Evolutionary conservation across 2,329 filamentous ascomycete species (phyloP).

Genomic region (Ophiostoma ips): DNA sequence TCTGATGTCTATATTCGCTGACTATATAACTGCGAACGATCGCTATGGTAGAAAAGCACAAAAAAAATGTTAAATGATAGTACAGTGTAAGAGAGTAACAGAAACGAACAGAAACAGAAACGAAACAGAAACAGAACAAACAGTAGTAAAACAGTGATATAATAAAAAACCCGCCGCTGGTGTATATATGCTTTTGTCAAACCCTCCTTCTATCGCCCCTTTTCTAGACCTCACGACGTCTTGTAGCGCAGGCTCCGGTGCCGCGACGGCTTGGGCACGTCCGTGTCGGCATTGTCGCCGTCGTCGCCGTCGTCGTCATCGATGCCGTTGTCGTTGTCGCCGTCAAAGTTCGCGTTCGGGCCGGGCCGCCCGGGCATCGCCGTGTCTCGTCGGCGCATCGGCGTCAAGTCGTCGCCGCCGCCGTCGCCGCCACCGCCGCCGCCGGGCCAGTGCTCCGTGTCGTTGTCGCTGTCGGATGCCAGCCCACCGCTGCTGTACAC

Average conservation of each 20-base stretch:
- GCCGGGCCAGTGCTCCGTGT: neutral
- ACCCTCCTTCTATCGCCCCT: too few relatives aligned
- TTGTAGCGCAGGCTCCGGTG: constrained; percentile 3
- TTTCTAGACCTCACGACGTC: constrained; percentile 2
- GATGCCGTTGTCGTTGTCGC: neutral
- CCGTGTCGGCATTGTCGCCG: constrained; percentile 5
- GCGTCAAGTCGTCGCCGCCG: constrained; percentile 1
- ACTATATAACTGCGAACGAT: too few relatives aligned
- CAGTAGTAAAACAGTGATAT: neutral
- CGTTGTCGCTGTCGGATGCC: neutral
- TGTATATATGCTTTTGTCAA: too few relatives aligned
- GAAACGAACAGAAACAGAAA: too few relatives aligned
- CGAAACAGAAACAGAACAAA: neutral
- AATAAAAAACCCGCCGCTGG: too few relatives aligned
- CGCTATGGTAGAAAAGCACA: too few relatives aligned
- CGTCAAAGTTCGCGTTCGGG: neutral
- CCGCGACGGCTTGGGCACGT: constrained; percentile 5
- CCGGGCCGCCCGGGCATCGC: neutral
- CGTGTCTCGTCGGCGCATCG: constrained; percentile 5
- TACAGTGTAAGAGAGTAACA: too few relatives aligned
- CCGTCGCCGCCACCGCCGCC: neutral
- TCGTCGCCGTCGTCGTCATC: neutral
- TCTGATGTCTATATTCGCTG: too few relatives aligned
- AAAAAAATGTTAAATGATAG: too few relatives aligned
- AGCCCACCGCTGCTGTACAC: constrained; percentile 5